Evolutionary conservation across 495 filamentous ascomycete genomes (phyloP).

Genomic region (Aspergillus carlsbadensis): DNA sequence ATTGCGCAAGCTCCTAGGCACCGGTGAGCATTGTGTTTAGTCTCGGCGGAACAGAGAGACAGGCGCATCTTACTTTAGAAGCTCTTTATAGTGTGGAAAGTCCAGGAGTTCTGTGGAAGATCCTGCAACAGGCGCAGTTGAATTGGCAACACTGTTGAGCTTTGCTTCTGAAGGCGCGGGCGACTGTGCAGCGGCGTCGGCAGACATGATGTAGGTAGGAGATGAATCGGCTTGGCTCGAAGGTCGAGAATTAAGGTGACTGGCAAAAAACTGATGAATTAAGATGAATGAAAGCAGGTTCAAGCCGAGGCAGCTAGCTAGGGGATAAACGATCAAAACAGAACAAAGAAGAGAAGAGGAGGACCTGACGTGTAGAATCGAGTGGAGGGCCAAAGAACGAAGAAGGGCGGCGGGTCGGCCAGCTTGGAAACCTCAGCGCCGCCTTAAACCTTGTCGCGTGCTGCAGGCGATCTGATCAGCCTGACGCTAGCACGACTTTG

Average conservation of each 20-base stretch:
- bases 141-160: slow-evolving; percentile 28
- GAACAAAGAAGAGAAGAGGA: slow-evolving; percentile 14
- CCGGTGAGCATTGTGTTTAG: slow-evolving; percentile 6
- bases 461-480: slow-evolving; percentile 7
- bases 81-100: slow-evolving; percentile 75
- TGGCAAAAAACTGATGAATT: background rate
- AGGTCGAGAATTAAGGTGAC: slow-evolving; percentile 2
- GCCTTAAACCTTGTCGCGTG: slow-evolving; percentile 22
- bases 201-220: slow-evolving; percentile 41
- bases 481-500: background rate
- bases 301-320: background rate
- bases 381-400: slow-evolving; percentile 17
- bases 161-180: slow-evolving; percentile 43
- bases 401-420: slow-evolving; percentile 37
- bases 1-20: slow-evolving; percentile 74
- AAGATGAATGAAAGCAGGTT: background rate
- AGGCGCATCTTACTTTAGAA: slow-evolving; percentile 68
- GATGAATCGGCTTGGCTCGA: slow-evolving; percentile 4
- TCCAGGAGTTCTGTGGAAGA: slow-evolving; percentile 47
- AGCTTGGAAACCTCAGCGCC: slow-evolving; percentile 29
- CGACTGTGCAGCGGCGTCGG: slow-evolving; percentile 28
- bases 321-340: background rate
- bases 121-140: slow-evolving; percentile 16
- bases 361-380: slow-evolving; percentile 14
- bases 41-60: background rate